Percentiles rank a stretch among this genome's conserved stretches.
Evolutionary conservation across 208 protist genomes (phyloP).

Genomic region (Spongospora subterranea): DNA sequence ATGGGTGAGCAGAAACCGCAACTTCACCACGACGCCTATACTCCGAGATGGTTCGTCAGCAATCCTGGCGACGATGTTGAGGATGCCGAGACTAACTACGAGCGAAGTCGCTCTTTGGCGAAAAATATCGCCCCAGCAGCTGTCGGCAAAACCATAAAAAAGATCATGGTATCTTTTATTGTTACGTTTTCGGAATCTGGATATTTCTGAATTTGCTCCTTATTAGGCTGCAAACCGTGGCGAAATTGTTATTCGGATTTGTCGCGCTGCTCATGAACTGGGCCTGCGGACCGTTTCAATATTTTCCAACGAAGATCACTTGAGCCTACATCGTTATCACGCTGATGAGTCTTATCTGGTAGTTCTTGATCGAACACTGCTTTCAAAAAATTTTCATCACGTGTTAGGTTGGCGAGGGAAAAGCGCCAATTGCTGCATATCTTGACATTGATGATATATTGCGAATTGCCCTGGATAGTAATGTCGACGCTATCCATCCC

Average conservation of each 20-base stretch:
- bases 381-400: not conserved
- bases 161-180: not conserved
- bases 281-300: conserved; percentile 81
- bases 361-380: not conserved
- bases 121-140: not conserved
- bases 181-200: not conserved
- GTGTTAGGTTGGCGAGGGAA: conserved; percentile 64
- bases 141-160: not conserved
- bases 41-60: not conserved
- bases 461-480: conserved; percentile 70
- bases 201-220: not conserved
- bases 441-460: conserved; percentile 76
- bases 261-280: conserved; percentile 79
- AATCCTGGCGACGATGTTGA: not conserved
- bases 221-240: conserved; percentile 79
- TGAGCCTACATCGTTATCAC: conserved; percentile 67
- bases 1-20: not conserved
- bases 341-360: conserved; percentile 77
- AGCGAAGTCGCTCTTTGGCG: not conserved
- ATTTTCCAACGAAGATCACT: conserved; percentile 75
- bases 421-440: conserved; percentile 77
- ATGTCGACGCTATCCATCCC: conserved; percentile 78
- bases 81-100: not conserved
- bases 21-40: not conserved
- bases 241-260: conserved; percentile 84